Evolutionary conservation across 176 grass and related monocot species (phyloP), one percentile per base, ranked within the genome.

Genomic region (Tillandsia fasciculata): DNA sequence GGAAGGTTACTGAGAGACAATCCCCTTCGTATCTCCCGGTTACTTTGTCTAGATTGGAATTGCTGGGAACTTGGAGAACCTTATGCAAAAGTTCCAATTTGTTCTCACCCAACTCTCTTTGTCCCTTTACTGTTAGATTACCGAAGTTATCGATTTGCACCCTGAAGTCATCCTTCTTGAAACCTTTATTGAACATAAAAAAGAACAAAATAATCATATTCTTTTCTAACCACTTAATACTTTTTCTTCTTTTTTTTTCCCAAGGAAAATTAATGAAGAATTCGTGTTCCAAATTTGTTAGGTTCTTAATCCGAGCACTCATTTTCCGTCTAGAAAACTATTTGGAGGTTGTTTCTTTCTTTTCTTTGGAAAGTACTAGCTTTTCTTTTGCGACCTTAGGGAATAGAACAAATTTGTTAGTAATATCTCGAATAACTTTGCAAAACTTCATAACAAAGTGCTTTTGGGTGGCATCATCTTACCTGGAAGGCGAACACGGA

Each of bases 101-200:
- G 57, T 29, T 53, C 22, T 65, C 66, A 47, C 72, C 84, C 9
- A 76, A 50, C 0, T 51, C 64, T 0, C 70, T 76, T 52, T 83
- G 51, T 28, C 84, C 79, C 67, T 67, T 77, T n/a, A 96, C 74
- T 26, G 67, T 76, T 52, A 96, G 48, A 23, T 79, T 73, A 2
- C 81, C 82, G 23, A 70, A 67, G 64, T 12, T n/a, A 67, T 86
- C 80, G 42, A 88, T 27, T 10, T 72, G 74, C 5, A 91, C 80
- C 67, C 28, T 71, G 64, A 96, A 79, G 53, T 91, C 84, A 14
- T 88, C 82, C 58, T 80, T 83, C 52, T 42, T 87, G 74, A 91
- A 81, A 12, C 85, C 88, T 96, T 73, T 18, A 54, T 64, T 77
- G 33, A 42, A 42, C 33, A 42, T 42, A 42, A 0, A 42, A 42